Evolutionary conservation across 495 filamentous ascomycete genomes (phyloP), one percentile per base, ranked within the genome.

Genomic region (Aspergillus asperescens): DNA sequence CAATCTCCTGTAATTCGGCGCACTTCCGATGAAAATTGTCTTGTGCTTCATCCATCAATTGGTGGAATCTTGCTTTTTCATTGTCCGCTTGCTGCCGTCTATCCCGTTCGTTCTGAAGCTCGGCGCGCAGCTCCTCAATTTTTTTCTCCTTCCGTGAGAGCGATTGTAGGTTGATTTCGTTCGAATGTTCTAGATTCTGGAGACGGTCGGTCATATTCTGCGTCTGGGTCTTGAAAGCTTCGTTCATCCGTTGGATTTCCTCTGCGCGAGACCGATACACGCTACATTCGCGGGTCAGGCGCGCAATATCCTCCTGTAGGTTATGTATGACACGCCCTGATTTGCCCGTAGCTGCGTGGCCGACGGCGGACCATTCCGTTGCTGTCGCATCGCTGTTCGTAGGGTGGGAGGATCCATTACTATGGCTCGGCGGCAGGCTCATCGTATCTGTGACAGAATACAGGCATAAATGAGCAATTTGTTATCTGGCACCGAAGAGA

Each of bases 291-390:
- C 90, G 83, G 52, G 83, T 88, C 39, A 94, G 71, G 23, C 84
- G 81, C 44, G 95, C 91, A 59, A 92, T 93, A 57, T 96, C 91
- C 29, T 85, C 87, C 70, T 93, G 89, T 28, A 96, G 66, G 48
- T 82, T 81, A 64, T 95, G 90, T 60, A 96, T 95, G 12, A 96
- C 90, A 12, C 90, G 81, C n/a, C 90, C 90, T 2, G 87, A 93
- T 71, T 95, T 95, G 50, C 90, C 90, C 0, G 87, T 81, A 8
- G 82, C 83, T 24, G 89, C 89, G 47, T 87, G 83, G 34, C 89
- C 89, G 32, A 92, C 80, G 0, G 87, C 85, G 8, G 81, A 87
- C 88, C 87, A 92, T 67, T 77, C 82, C 18, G 51, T 52, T 10
- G 64, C 62, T 5, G 70, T 50, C 4, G 65, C 45, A 43, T 72